These are phyloP conservation scores for Lodderomyces margitis DNA, from an alignment of 1,139 yeast species.

Conservation along the genomic window DNA sequence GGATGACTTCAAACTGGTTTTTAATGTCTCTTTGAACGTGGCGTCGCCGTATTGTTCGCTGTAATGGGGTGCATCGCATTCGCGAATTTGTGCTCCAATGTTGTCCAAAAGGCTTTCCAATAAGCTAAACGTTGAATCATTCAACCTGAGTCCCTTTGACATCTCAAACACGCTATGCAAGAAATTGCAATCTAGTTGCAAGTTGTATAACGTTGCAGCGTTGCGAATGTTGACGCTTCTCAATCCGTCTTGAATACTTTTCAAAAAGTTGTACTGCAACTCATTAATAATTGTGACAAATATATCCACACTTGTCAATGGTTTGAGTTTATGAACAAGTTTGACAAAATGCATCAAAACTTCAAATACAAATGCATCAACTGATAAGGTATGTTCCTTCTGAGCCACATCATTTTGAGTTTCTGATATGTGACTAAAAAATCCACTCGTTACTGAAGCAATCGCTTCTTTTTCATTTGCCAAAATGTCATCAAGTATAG, in stretches of 20 bases:
- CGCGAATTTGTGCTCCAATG: slow-evolving; percentile 28
- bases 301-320: slow-evolving; percentile 39
- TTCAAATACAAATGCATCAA: slow-evolving; percentile 44
- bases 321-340: slow-evolving; percentile 40
- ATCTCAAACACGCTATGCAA: slow-evolving; percentile 42
- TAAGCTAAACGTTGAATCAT: slow-evolving; percentile 36
- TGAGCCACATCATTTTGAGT: not conserved
- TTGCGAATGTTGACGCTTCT: slow-evolving; percentile 19
- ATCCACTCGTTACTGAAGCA: slow-evolving; percentile 11
- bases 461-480: slow-evolving; percentile 29
- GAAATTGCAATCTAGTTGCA: slow-evolving; percentile 40
- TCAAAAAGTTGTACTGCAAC: slow-evolving; percentile 37
- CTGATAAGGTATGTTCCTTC: slow-evolving; percentile 18
- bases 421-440: slow-evolving; percentile 19
- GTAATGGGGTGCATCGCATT: slow-evolving; percentile 15
- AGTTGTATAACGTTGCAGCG: slow-evolving; percentile 20
- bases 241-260: slow-evolving; percentile 33
- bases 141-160: slow-evolving; percentile 33
- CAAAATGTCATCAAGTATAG: slow-evolving; percentile 44
- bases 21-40: slow-evolving; percentile 28
- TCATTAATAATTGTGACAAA: slow-evolving; percentile 40
- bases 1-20: slow-evolving; percentile 17
- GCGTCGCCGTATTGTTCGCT: slow-evolving; percentile 28
- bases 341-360: slow-evolving; percentile 43
- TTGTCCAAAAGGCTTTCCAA: slow-evolving; percentile 34